phyloP scores from a whole-genome alignment of 768 basidiomycete genomes.

The Suillus tomentosus region DNA sequence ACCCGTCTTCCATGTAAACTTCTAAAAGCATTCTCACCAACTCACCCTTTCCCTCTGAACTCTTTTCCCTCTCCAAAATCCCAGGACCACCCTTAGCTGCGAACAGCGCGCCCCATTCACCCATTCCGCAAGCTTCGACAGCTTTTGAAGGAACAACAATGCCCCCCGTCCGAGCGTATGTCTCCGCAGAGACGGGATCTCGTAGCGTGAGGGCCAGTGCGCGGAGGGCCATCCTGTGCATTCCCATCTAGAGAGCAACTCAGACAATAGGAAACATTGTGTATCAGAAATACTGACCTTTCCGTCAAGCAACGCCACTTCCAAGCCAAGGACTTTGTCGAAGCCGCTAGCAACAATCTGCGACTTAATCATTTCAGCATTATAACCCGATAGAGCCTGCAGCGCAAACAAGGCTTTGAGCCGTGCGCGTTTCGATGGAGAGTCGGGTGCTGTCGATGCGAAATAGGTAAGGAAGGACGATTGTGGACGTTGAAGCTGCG shows the following conservation, averaged over 20 bases:
- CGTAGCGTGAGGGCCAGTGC: slow-evolving; percentile 42
- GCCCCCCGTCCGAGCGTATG: slow-evolving; percentile 83
- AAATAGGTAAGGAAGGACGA: slow-evolving; percentile 62
- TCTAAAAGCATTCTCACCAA: slow-evolving; percentile 73
- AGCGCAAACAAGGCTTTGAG: slow-evolving; percentile 80
- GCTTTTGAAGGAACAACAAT: slow-evolving; percentile 66
- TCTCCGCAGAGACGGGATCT: slow-evolving; percentile 79
- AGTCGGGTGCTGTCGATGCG: slow-evolving; percentile 80
- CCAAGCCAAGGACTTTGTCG: slow-evolving; percentile 63
- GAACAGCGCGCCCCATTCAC: slow-evolving; percentile 34
- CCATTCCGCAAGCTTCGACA: slow-evolving; percentile 55
- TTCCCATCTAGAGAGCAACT: not conserved
- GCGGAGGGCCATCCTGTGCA: slow-evolving; percentile 4
- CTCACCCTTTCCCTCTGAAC: slow-evolving; percentile 51
- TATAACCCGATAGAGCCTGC: slow-evolving; percentile 39
- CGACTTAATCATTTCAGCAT: slow-evolving; percentile 24
- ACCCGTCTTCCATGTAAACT: slow-evolving; percentile 83
- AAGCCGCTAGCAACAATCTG: slow-evolving; percentile 25
- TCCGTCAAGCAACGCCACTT: slow-evolving; percentile 76
- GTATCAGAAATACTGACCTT: slow-evolving; percentile 48
- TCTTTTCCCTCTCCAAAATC: slow-evolving; percentile 40
- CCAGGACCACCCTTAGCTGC: slow-evolving; percentile 25
- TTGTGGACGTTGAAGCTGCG: slow-evolving; percentile 13
- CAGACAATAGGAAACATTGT: not conserved
- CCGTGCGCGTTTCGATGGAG: slow-evolving; percentile 68